Percentiles rank a stretch among this genome's conserved stretches.
Evolutionary conservation across 371 early-diverging fungal genomes (phyloP).

Genomic region (Mortierella sp.): DNA sequence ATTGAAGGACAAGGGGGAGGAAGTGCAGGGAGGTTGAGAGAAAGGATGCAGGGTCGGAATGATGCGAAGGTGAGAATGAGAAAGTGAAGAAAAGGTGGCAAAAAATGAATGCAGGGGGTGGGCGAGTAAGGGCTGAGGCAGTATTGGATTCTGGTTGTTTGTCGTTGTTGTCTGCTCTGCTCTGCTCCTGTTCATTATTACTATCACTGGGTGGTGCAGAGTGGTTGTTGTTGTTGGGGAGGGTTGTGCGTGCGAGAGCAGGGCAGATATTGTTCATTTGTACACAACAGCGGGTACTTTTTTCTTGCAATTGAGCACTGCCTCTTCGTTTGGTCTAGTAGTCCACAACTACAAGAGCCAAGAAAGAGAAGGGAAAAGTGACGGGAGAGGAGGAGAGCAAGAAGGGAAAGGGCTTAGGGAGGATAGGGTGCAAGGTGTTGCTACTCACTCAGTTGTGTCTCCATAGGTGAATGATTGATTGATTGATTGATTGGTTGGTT

Average conservation of each 20-base stretch:
- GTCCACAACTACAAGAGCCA: not conserved
- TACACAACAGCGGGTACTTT: constrained; percentile 9
- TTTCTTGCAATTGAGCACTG: not conserved
- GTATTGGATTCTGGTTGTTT: not conserved
- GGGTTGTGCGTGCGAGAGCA: not conserved
- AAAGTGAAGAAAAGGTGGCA: not conserved
- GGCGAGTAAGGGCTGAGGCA: constrained; percentile 8
- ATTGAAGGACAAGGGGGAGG: not conserved
- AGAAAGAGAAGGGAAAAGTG: too few species aligned
- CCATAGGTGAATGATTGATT: not conserved
- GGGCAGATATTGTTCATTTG: not conserved
- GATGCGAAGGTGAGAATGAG: not conserved
- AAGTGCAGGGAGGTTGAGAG: not conserved
- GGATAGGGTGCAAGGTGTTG: not conserved
- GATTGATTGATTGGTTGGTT: not conserved
- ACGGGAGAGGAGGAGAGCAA: not conserved
- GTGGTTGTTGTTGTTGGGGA: not conserved
- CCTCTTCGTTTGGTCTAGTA: not conserved
- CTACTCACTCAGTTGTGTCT: constrained; percentile 9
- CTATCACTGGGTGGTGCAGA: not conserved
- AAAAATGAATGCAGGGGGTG: not conserved
- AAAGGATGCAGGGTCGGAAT: not conserved
- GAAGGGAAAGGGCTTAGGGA: not conserved
- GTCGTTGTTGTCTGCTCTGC: not conserved
- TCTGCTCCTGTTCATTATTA: not conserved